Evolutionary conservation across 2,329 filamentous ascomycete genomes (phyloP).

Genomic region (Cadophora malorum): DNA sequence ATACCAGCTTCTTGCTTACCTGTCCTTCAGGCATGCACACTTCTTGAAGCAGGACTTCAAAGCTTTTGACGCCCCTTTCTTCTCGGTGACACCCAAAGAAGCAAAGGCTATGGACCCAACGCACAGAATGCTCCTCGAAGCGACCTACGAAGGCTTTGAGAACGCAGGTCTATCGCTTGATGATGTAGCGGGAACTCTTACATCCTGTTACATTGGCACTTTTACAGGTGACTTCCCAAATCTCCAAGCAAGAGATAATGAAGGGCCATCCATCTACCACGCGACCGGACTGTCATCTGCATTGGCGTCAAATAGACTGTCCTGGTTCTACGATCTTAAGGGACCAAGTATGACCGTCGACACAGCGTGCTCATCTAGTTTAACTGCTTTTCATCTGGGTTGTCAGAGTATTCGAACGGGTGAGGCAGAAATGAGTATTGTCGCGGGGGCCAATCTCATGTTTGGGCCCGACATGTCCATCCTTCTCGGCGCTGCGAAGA

Average conservation of each 20-base stretch:
- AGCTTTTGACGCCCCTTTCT: conserved; percentile 33
- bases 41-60: conserved; percentile 23
- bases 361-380: conserved; percentile 62
- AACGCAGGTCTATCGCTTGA: conserved; percentile 17
- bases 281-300: conserved; percentile 41
- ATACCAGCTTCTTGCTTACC: too few species aligned
- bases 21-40: too few species aligned
- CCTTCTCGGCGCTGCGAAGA: background rate
- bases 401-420: conserved; percentile 54
- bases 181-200: conserved; percentile 23
- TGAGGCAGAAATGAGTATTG: conserved; percentile 51
- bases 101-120: conserved; percentile 43
- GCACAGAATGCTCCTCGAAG: conserved; percentile 55
- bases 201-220: conserved; percentile 56
- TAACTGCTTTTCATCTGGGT: conserved; percentile 60
- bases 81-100: conserved; percentile 27
- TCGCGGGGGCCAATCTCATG: conserved; percentile 46
- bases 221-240: conserved; percentile 42
- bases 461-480: background rate
- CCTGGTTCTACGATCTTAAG: conserved; percentile 57
- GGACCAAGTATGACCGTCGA: conserved; percentile 60
- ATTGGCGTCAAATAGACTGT: conserved; percentile 60
- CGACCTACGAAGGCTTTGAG: conserved; percentile 41
- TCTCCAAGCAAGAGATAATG: background rate
- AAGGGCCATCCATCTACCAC: conserved; percentile 4